phyloP scores from a whole-genome alignment of 257 asterid species.

The Plantago major region DNA sequence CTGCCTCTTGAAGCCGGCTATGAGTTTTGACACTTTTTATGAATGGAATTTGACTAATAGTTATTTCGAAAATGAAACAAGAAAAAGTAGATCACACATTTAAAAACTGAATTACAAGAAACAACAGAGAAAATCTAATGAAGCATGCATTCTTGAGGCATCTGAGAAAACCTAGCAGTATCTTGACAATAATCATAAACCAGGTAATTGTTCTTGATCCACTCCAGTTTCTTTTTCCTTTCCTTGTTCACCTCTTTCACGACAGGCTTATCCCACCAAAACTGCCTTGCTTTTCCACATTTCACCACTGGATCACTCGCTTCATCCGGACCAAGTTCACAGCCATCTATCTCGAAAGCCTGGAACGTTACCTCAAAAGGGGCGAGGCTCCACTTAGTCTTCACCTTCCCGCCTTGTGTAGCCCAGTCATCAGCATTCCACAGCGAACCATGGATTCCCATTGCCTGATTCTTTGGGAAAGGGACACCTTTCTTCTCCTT shows the following conservation, averaged over 20 bases:
- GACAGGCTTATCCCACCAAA: slow-evolving; percentile 62
- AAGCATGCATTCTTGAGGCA: slow-evolving; percentile 46
- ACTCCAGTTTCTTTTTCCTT: slow-evolving; percentile 27
- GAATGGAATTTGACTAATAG: too few species aligned
- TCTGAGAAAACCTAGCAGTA: slow-evolving; percentile 35
- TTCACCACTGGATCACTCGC: slow-evolving; percentile 20
- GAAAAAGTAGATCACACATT: too few species aligned
- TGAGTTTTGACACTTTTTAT: too few species aligned
- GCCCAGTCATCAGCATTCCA: slow-evolving; percentile 74
- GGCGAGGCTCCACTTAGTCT: slow-evolving; percentile 53
- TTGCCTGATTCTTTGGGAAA: slow-evolving; percentile 44
- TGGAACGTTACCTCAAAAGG: slow-evolving; percentile 44
- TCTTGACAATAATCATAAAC: slow-evolving; percentile 58
- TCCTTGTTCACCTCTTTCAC: slow-evolving; percentile 28
- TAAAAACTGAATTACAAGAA: neutral
- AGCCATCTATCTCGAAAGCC: slow-evolving; percentile 38
- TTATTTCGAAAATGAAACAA: too few species aligned
- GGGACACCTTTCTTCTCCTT: slow-evolving; percentile 34
- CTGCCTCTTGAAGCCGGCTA: too few species aligned
- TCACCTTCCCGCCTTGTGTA: slow-evolving; percentile 57
- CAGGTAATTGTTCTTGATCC: slow-evolving; percentile 34
- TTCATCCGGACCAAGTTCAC: slow-evolving; percentile 28
- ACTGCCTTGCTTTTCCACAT: slow-evolving; percentile 39
- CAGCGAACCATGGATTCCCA: slow-evolving; percentile 54
- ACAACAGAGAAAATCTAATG: neutral